phyloP scores from a whole-genome alignment of 352 stramenopile genomes.

The Globisporangium rhizosaccharum region DNA sequence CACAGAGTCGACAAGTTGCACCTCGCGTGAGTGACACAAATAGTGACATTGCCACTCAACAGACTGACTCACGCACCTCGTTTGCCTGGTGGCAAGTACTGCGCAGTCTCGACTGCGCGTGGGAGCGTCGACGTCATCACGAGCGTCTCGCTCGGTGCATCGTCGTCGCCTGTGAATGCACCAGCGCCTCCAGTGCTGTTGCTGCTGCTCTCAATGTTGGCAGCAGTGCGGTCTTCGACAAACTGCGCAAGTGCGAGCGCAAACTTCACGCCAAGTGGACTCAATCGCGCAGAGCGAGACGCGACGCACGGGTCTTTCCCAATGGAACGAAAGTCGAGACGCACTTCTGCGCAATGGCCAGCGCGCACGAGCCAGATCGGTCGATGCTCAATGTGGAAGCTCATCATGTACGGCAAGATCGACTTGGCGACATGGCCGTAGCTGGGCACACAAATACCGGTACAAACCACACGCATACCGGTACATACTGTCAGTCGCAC shows the following conservation, averaged over 20 bases:
- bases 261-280: constrained; percentile 89
- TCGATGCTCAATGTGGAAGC: constrained; percentile 92
- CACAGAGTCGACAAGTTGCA: constrained; percentile 4
- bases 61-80: constrained; percentile 28
- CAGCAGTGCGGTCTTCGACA: constrained; percentile 73
- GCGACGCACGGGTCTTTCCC: constrained; percentile 71
- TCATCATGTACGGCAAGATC: constrained; percentile 92
- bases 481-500: neutral
- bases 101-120: constrained; percentile 70
- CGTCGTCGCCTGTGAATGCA: constrained; percentile 29
- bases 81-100: constrained; percentile 40
- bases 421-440: constrained; percentile 89
- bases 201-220: constrained; percentile 43
- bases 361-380: constrained; percentile 92
- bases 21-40: neutral
- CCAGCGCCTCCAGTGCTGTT: constrained; percentile 21
- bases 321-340: constrained; percentile 57
- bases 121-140: constrained; percentile 77
- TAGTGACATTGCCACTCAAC: neutral
- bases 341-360: constrained; percentile 78
- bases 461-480: neutral
- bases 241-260: constrained; percentile 89
- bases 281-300: constrained; percentile 77
- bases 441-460: constrained; percentile 8
- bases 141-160: constrained; percentile 40